Evolutionary conservation across 164 flowering plant genomes (phyloP), one percentile per base, ranked within the genome.

Genomic region (Liriodendron chinense): DNA sequence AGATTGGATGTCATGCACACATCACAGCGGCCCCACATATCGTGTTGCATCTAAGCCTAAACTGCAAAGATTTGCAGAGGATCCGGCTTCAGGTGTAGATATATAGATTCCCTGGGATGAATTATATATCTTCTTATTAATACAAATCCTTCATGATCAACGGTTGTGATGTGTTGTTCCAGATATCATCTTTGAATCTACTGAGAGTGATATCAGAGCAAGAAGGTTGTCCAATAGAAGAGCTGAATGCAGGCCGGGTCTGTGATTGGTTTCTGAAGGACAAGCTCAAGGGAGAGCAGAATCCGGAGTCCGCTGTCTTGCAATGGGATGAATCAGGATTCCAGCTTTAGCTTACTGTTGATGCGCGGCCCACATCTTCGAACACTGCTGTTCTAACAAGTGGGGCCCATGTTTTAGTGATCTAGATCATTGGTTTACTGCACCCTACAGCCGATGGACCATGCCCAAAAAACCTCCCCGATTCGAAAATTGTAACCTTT

Each of bases 251-350:
- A 0, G 98, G 95, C 72, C 89, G 74, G 74, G 43, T 92, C 7
- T 92, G 97, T 62, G 97, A 94, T 79, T 93, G 98, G 97, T 93
- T 94, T 72, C 10, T 92, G n/a, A 93, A 94, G 77, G 98, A 94
- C 71, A 92, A 87, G 85, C 86, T 92, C 43, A 94, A 92, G 72
- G 83, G 94, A 80, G 97, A 94, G 77, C 98, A 92, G 73, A 86
- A 93, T 72, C 62, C 87, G 57, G 97, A 79, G 1, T 86, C 96
- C 68, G 94, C 95, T 3, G 93, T 94, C 6, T 94, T 94, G 68
- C 93, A 93, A 78, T 94, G 98, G 97, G 95, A 91, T 82, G 94
- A 93, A 43, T 84, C 91, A 62, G 87, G 84, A 0, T 85, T 88
- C 56, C 77, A 74, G 62, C 22, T 74, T 18, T 74, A 66, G n/a